phyloP scores from a whole-genome alignment of 2,329 filamentous ascomycete genomes.

The Ilyonectria sp. region DNA sequence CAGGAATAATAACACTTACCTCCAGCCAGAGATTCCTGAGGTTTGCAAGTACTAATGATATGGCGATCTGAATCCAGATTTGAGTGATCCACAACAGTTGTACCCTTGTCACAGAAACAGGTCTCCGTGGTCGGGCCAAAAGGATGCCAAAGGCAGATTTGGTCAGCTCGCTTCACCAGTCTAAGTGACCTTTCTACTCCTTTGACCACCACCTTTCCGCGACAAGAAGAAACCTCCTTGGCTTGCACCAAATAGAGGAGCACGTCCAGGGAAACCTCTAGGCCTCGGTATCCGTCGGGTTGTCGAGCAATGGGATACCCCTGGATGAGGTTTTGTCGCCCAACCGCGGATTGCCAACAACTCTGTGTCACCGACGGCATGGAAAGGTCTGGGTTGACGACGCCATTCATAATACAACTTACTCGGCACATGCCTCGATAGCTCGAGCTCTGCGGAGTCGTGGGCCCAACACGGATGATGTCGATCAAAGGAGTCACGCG shows the following conservation, averaged over 20 bases:
- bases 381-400: background rate
- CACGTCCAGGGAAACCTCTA: background rate
- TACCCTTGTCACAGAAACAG: background rate
- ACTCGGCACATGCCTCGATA: background rate
- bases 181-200: background rate
- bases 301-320: background rate
- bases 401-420: background rate
- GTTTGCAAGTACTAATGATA: background rate
- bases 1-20: background rate
- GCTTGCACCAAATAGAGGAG: background rate
- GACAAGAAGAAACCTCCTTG: background rate
- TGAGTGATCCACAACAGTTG: background rate
- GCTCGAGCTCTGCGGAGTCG: background rate
- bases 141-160: background rate
- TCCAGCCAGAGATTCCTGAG: background rate
- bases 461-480: background rate
- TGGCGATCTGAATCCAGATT: background rate
- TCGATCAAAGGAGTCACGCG: background rate
- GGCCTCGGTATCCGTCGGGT: background rate
- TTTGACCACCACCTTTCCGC: background rate
- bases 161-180: background rate
- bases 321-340: background rate
- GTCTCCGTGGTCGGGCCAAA: background rate
- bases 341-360: background rate
- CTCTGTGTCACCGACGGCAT: background rate